Percentiles rank a stretch among this genome's conserved stretches.
phyloP scores from a whole-genome alignment of 768 basidiomycete species.

The Lentinula detonsa region DNA sequence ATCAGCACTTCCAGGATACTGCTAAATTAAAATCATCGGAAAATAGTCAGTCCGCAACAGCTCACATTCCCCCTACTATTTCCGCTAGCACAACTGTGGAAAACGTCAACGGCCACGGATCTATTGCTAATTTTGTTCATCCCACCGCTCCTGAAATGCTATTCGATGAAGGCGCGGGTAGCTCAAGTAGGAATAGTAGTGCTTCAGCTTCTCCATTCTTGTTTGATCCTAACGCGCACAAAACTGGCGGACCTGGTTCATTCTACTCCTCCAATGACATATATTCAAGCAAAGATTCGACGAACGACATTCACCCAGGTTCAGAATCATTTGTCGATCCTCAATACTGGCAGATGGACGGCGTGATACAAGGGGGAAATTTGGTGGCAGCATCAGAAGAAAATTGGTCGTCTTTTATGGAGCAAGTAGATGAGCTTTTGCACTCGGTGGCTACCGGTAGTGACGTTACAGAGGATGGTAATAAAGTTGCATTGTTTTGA shows the following conservation, averaged over 20 bases:
- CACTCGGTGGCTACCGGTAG: background rate
- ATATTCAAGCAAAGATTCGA: background rate
- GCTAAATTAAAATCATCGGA: too few relatives aligned
- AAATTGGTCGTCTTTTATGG: constrained; percentile 1
- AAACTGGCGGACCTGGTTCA: background rate
- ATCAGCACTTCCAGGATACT: background rate
- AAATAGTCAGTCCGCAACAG: too few relatives aligned
- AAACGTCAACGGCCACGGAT: background rate
- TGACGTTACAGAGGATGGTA: background rate
- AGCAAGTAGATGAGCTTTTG: background rate
- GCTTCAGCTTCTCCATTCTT: background rate
- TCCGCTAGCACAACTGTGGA: background rate
- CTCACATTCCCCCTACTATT: too few relatives aligned
- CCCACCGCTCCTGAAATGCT: background rate
- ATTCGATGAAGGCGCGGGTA: background rate
- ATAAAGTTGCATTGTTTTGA: background rate
- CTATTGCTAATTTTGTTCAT: background rate
- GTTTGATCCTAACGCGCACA: background rate
- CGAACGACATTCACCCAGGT: background rate
- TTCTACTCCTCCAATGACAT: background rate
- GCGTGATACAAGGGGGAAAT: background rate
- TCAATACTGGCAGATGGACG: background rate
- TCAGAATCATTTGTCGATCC: background rate
- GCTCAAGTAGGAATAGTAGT: background rate
- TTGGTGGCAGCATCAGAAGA: background rate